Conservation (phyloP, 2,329 filamentous ascomycete genomes). For the Penicillium sp. region DNA sequence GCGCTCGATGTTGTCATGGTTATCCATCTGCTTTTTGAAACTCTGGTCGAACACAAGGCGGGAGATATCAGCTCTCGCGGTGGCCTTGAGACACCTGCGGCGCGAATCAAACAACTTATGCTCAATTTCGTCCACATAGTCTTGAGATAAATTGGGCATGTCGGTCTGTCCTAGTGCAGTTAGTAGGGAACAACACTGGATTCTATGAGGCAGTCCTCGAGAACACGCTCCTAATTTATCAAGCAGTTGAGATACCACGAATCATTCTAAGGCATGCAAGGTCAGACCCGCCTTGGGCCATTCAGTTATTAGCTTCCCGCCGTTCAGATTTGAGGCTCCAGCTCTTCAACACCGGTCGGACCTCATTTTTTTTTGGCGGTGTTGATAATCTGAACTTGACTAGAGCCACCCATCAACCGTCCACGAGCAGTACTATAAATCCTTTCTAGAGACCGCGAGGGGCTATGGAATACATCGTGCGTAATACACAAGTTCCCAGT, state of each 20-base stretch:
- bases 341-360: neutral
- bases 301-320: neutral
- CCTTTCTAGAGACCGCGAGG: neutral
- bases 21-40: conserved; percentile 11
- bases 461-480: no score
- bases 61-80: conserved; percentile 10
- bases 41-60: conserved; percentile 8
- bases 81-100: no score
- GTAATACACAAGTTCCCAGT: neutral
- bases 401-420: neutral
- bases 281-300: neutral
- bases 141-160: no score
- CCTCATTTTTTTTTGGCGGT: neutral
- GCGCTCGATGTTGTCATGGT: conserved; percentile 10
- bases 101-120: no score
- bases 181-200: neutral
- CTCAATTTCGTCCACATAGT: no score
- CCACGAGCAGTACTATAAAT: neutral
- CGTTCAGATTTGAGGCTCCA: neutral
- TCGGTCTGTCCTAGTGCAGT: no score
- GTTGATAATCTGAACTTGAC: neutral
- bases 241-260: neutral
- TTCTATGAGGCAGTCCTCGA: neutral
- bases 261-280: neutral
- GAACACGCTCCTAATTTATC: neutral